These are phyloP conservation scores for Crepidotus variabilis DNA, from an alignment of 768 basidiomycete species.

Conservation along the genomic window DNA sequence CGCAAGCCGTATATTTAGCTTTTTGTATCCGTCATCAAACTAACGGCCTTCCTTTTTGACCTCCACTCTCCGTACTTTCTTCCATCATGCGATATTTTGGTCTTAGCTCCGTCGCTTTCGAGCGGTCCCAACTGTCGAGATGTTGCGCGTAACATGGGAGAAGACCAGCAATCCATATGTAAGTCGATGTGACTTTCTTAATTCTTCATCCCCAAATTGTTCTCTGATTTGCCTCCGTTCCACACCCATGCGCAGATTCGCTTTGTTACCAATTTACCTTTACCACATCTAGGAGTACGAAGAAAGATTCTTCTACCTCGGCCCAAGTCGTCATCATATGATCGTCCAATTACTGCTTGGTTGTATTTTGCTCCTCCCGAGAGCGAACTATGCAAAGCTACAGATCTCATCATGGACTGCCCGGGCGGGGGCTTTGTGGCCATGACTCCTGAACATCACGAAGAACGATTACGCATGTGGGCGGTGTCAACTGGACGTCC, in stretches of 20 bases:
- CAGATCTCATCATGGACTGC: conserved; percentile 86
- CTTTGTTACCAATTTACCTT: conserved; percentile 63
- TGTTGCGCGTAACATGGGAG: conserved; percentile 95
- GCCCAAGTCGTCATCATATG: conserved; percentile 69
- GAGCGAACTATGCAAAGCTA: conserved; percentile 56
- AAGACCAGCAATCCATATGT: conserved; percentile 95
- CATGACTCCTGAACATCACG: conserved; percentile 95
- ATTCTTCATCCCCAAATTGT: neutral
- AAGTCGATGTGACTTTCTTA: conserved; percentile 14
- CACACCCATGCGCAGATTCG: conserved; percentile 58
- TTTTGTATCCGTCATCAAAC: neutral
- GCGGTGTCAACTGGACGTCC: conserved; percentile 74
- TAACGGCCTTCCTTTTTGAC: neutral
- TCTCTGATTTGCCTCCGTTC: conserved; percentile 5
- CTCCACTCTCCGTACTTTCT: neutral
- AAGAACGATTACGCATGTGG: conserved; percentile 89
- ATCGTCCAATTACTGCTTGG: conserved; percentile 78
- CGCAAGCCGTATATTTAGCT: neutral
- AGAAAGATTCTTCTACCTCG: conserved; percentile 82
- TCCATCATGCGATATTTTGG: neutral
- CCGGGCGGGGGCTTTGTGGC: conserved; percentile 97
- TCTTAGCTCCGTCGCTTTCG: conserved; percentile 83
- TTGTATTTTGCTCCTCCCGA: conserved; percentile 79
- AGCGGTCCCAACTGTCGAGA: conserved; percentile 93
- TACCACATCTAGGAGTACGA: conserved; percentile 60